Conservation (phyloP, 2,329 filamentous ascomycete genomes). For the Talaromyces pinophilus region DNA sequence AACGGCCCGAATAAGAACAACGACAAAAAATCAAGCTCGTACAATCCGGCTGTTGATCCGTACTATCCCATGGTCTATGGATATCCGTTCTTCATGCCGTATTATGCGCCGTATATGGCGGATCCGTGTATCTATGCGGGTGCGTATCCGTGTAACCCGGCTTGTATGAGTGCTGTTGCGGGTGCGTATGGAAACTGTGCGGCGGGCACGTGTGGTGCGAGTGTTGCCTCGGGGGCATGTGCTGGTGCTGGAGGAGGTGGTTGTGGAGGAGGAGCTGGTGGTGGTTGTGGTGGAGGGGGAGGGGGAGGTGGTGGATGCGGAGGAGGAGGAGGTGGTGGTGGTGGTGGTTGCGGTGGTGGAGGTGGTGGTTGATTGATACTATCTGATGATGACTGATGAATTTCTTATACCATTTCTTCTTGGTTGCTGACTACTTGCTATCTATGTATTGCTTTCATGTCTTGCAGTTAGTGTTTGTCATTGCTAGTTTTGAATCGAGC, state of each 20-base stretch:
- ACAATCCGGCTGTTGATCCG: slow-evolving; percentile 27
- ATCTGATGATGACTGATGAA: slow-evolving; percentile 2
- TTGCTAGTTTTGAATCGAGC: background rate
- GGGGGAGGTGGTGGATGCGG: slow-evolving; percentile 31
- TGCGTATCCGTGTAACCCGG: slow-evolving; percentile 49
- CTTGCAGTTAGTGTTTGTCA: background rate
- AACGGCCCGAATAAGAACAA: slow-evolving; percentile 4
- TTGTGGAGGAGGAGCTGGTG: slow-evolving; percentile 39
- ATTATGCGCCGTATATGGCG: slow-evolving; percentile 51
- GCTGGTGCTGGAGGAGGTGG: slow-evolving; percentile 30
- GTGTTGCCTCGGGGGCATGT: slow-evolving; percentile 48
- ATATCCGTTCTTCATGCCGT: slow-evolving; percentile 48
- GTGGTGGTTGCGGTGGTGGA: slow-evolving; percentile 22
- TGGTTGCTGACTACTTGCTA: background rate
- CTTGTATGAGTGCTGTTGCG: slow-evolving; percentile 44
- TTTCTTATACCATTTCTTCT: background rate
- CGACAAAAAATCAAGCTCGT: slow-evolving; percentile 34
- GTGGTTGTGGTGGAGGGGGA: slow-evolving; percentile 36
- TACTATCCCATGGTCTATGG: slow-evolving; percentile 47
- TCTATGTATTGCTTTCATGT: background rate
- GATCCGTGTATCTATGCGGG: slow-evolving; percentile 45
- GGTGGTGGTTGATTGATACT: slow-evolving; percentile 25
- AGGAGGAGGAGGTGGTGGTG: slow-evolving; percentile 31
- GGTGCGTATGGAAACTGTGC: slow-evolving; percentile 52
- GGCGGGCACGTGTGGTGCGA: slow-evolving; percentile 46